These are phyloP conservation scores for Pseudogymnoascus sp. DNA, from an alignment of 2,329 filamentous ascomycete species.

Conservation along the genomic window DNA sequence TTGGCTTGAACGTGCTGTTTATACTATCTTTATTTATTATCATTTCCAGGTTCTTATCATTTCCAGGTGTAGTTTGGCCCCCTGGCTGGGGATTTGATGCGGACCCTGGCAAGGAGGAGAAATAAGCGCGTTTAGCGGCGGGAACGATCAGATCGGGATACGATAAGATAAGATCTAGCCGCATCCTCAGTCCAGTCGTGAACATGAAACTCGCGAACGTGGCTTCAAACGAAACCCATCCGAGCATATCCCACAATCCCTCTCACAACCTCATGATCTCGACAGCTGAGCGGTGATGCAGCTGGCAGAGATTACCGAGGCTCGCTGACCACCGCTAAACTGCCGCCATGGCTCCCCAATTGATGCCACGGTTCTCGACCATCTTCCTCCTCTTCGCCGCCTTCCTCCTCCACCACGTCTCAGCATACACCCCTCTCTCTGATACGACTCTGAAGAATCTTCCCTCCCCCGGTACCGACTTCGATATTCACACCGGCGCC, in stretches of 20 bases:
- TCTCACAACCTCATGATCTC: background rate
- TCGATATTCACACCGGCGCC: slow-evolving; percentile 69
- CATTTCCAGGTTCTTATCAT: background rate
- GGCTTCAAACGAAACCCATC: background rate
- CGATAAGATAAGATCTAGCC: background rate
- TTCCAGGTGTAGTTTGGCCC: background rate
- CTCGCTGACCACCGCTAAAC: background rate
- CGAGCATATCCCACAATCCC: background rate
- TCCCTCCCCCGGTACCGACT: slow-evolving; percentile 65
- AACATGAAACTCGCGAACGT: background rate
- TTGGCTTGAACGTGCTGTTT: no score
- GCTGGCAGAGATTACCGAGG: background rate
- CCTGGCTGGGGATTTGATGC: background rate
- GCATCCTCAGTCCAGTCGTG: background rate
- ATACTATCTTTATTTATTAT: background rate
- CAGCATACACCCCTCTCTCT: slow-evolving; percentile 48
- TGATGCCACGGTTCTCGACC: background rate
- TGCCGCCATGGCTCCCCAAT: background rate
- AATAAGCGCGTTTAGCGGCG: background rate
- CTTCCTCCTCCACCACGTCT: background rate
- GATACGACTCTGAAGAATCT: slow-evolving; percentile 68
- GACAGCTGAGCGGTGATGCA: background rate
- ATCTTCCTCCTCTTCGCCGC: background rate
- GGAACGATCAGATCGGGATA: background rate
- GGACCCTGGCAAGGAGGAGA: background rate